These are phyloP conservation scores for Sporothrix phasma DNA, from an alignment of 2,329 filamentous ascomycete species.

Conservation along the genomic window DNA sequence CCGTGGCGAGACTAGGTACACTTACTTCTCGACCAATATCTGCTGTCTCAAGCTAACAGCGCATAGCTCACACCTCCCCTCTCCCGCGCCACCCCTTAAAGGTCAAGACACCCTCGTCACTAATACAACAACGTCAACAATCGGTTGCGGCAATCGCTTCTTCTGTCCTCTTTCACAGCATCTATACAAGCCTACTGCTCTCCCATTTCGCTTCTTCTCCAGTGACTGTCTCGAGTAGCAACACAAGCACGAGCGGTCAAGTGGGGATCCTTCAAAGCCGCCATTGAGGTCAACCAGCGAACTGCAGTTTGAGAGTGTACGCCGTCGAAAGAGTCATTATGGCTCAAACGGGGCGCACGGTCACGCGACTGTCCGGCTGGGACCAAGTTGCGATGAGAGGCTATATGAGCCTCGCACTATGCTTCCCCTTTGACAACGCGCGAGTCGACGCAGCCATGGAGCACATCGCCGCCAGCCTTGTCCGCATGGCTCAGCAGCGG, in stretches of 20 bases:
- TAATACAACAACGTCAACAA: not conserved
- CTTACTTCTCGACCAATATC: not conserved
- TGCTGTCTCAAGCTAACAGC: not conserved
- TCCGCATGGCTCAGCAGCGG: conserved; percentile 18
- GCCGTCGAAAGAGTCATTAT: not conserved
- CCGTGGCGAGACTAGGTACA: not conserved
- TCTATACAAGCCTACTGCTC: not conserved
- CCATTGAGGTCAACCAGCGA: not conserved
- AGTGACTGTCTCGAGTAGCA: not conserved
- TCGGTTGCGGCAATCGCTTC: not conserved
- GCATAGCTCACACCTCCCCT: not conserved
- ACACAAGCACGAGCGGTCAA: not conserved
- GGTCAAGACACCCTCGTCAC: not conserved
- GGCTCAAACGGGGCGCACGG: not conserved
- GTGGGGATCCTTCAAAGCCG: not conserved
- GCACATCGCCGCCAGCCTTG: conserved; percentile 20
- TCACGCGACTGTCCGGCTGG: conserved; percentile 14
- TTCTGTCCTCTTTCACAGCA: not conserved
- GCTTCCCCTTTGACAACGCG: conserved; percentile 20
- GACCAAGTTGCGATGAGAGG: conserved; percentile 19
- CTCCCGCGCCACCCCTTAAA: too few relatives aligned
- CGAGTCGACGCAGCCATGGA: not conserved
- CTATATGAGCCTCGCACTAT: conserved; percentile 19
- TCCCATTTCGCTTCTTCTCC: not conserved
- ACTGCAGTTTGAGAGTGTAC: not conserved